These are phyloP conservation scores for Adansonia madagascariensis DNA, from an alignment of 441 rosid genomes.

Conservation along the genomic window DNA sequence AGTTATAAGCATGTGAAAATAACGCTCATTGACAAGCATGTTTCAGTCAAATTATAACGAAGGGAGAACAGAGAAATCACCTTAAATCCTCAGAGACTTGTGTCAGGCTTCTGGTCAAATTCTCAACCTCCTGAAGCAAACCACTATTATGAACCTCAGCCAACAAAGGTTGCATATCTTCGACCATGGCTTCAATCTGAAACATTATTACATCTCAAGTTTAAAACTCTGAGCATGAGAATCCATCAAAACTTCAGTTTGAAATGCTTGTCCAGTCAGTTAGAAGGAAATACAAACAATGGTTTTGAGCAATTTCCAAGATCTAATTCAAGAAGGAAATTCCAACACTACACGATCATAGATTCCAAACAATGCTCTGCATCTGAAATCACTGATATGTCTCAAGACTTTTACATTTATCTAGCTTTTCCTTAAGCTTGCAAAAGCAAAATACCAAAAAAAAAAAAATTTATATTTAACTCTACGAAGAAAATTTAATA, in stretches of 20 bases:
- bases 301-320: background rate
- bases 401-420: background rate
- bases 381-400: background rate
- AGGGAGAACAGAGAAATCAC: slow-evolving; percentile 39
- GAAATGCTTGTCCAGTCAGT: slow-evolving; percentile 13
- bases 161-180: slow-evolving; percentile 91
- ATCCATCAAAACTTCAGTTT: slow-evolving; percentile 30
- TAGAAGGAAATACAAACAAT: background rate
- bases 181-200: slow-evolving; percentile 95
- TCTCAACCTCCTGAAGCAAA: slow-evolving; percentile 83
- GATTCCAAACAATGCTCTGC: background rate
- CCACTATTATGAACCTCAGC: slow-evolving; percentile 82
- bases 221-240: slow-evolving; percentile 50
- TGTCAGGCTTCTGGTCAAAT: slow-evolving; percentile 74
- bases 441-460: background rate
- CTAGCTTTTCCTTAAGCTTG: background rate
- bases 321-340: background rate
- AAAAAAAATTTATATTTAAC: background rate
- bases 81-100: slow-evolving; percentile 90
- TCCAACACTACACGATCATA: background rate
- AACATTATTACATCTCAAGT: slow-evolving; percentile 70
- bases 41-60: background rate
- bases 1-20: background rate
- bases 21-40: background rate
- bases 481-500: background rate